These are phyloP conservation scores for Globisporangium camurandrum DNA, from an alignment of 352 stramenopile genomes.

Conservation along the genomic window DNA sequence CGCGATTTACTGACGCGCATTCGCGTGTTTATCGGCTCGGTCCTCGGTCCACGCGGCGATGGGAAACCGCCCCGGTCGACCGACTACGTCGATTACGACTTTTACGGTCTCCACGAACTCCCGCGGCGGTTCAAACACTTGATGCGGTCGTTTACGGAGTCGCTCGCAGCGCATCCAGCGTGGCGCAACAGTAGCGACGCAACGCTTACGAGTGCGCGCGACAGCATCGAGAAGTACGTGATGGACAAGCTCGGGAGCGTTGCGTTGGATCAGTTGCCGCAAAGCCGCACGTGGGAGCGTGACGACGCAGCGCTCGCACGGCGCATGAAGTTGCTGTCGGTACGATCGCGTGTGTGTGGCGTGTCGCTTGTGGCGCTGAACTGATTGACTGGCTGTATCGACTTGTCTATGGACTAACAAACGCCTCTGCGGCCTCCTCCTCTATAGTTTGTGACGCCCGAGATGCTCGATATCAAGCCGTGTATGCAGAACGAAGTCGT, in stretches of 20 bases:
- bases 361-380: background rate
- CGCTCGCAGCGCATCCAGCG: conserved; percentile 38
- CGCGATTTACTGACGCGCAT: conserved; percentile 68
- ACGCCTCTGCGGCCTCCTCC: background rate
- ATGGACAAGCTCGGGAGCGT: conserved; percentile 86
- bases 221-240: conserved; percentile 89
- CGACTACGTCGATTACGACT: conserved; percentile 77
- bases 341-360: conserved; percentile 15
- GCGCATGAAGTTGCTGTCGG: conserved; percentile 79
- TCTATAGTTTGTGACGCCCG: conserved; percentile 61
- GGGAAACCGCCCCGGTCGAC: conserved; percentile 51
- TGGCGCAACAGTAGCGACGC: conserved; percentile 63
- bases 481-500: conserved; percentile 88
- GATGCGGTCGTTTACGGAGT: conserved; percentile 65
- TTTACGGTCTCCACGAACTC: conserved; percentile 72
- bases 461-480: conserved; percentile 88
- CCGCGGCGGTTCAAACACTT: conserved; percentile 56
- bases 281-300: conserved; percentile 56
- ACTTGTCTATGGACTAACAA: background rate
- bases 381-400: too few relatives aligned
- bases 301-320: conserved; percentile 66
- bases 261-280: conserved; percentile 60
- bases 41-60: conserved; percentile 70
- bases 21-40: conserved; percentile 66
- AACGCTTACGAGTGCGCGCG: conserved; percentile 54